phyloP scores from a whole-genome alignment of 345 rosid genomes.

The Melaleuca alternifolia region DNA sequence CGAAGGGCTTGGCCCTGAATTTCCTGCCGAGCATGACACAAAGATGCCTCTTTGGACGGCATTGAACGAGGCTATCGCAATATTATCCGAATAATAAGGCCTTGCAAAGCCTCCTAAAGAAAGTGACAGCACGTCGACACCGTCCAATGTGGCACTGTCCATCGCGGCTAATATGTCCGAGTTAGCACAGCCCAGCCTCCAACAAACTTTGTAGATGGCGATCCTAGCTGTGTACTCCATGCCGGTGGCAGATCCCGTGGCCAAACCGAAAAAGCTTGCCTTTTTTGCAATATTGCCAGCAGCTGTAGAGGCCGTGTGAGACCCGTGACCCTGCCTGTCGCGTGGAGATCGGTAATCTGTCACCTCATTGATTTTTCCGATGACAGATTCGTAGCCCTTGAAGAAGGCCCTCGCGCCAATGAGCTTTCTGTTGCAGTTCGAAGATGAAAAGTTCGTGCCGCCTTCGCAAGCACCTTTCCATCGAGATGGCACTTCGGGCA shows the following conservation, averaged over 20 bases:
- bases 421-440: constrained; percentile 60
- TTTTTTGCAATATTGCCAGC: constrained; percentile 34
- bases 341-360: constrained; percentile 53
- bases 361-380: constrained; percentile 39
- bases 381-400: constrained; percentile 43
- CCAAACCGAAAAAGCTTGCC: constrained; percentile 47
- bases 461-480: constrained; percentile 71
- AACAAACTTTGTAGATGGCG: constrained; percentile 67
- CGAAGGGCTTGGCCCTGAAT: constrained; percentile 52
- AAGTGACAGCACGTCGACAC: constrained; percentile 69
- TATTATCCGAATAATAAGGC: constrained; percentile 42
- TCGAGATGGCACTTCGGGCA: constrained; percentile 42
- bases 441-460: constrained; percentile 49
- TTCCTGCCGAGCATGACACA: constrained; percentile 77
- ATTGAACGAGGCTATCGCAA: constrained; percentile 49
- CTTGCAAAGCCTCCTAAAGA: constrained; percentile 49
- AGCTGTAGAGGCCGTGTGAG: constrained; percentile 84
- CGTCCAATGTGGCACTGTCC: constrained; percentile 56
- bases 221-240: constrained; percentile 62
- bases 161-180: constrained; percentile 62
- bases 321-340: constrained; percentile 73
- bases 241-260: constrained; percentile 50
- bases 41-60: constrained; percentile 55
- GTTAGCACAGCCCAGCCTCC: constrained; percentile 49
- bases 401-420: constrained; percentile 61